These are phyloP conservation scores for Kodamaea neixiangensis DNA, from an alignment of 805 yeast species.

Conservation along the genomic window DNA sequence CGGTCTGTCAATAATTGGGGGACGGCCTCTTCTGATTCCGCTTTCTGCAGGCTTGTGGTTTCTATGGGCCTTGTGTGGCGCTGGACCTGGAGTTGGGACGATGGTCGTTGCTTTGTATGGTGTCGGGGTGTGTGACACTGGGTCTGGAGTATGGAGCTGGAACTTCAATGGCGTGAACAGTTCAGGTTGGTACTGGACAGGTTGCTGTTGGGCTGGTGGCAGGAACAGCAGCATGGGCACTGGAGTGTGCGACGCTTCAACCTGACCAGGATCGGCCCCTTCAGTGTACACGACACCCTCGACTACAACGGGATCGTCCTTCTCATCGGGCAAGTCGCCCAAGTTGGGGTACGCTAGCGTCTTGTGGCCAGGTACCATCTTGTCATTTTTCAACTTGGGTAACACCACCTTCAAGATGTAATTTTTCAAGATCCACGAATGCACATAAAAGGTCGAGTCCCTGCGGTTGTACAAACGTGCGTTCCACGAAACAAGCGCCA, in stretches of 20 bases:
- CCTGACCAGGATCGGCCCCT: conserved; percentile 5
- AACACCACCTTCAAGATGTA: conserved; percentile 49
- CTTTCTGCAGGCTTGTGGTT: conserved; percentile 22
- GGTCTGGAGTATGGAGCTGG: conserved; percentile 10
- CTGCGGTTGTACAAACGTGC: conserved; percentile 82
- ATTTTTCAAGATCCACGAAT: conserved; percentile 62
- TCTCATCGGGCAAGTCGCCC: conserved; percentile 66
- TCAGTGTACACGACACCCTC: conserved; percentile 15
- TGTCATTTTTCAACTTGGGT: conserved; percentile 47
- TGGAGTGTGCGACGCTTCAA: conserved; percentile 4
- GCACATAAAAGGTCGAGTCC: conserved; percentile 63
- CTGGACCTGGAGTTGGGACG: background rate
- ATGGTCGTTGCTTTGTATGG: conserved; percentile 7
- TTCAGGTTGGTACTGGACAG: conserved; percentile 6
- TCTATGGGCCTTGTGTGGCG: conserved; percentile 3
- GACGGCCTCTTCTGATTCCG: conserved; percentile 80
- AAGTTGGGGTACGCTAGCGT: conserved; percentile 58
- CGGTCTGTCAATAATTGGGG: conserved; percentile 88
- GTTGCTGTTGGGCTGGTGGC: background rate
- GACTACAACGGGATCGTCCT: conserved; percentile 12
- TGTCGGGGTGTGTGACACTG: conserved; percentile 4
- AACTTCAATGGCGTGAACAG: conserved; percentile 10
- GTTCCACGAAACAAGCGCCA: conserved; percentile 87
- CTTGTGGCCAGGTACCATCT: conserved; percentile 34
- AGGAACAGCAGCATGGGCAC: background rate